These are phyloP conservation scores for Astraeus odoratus DNA, from an alignment of 768 basidiomycete species.

Conservation along the genomic window DNA sequence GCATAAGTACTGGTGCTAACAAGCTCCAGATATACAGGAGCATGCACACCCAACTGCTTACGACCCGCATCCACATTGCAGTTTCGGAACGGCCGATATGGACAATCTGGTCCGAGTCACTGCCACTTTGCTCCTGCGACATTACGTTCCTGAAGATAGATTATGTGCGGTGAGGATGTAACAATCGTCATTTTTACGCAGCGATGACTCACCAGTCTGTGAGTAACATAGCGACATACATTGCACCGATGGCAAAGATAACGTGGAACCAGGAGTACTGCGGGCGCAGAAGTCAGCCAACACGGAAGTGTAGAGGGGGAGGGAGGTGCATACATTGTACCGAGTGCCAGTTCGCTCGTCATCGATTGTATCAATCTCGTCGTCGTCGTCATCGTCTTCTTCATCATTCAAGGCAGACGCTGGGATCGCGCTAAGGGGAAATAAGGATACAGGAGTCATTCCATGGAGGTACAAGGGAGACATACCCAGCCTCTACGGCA, in stretches of 20 bases:
- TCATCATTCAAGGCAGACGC: conserved; percentile 82
- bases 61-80: conserved; percentile 99
- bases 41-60: conserved; percentile 94
- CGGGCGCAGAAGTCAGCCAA: neutral
- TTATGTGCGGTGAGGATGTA: neutral
- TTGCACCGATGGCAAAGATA: conserved; percentile 91
- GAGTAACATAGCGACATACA: conserved; percentile 96
- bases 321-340: conserved; percentile 66
- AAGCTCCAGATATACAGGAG: conserved; percentile 81
- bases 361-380: conserved; percentile 70
- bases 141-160: conserved; percentile 59
- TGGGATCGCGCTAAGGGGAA: conserved; percentile 66
- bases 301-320: neutral
- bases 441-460: neutral
- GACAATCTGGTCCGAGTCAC: conserved; percentile 60
- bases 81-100: conserved; percentile 93
- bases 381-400: conserved; percentile 70
- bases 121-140: conserved; percentile 43
- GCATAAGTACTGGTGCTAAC: conserved; percentile 82
- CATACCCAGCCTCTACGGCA: conserved; percentile 91
- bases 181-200: neutral
- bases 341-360: conserved; percentile 92
- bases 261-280: conserved; percentile 99
- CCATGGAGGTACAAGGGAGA: conserved; percentile 3
- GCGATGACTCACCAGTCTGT: conserved; percentile 81